Evolutionary conservation across 2,329 filamentous ascomycete species (phyloP), one percentile per base, ranked within the genome.

Genomic region (Aspergillus versicolor): DNA sequence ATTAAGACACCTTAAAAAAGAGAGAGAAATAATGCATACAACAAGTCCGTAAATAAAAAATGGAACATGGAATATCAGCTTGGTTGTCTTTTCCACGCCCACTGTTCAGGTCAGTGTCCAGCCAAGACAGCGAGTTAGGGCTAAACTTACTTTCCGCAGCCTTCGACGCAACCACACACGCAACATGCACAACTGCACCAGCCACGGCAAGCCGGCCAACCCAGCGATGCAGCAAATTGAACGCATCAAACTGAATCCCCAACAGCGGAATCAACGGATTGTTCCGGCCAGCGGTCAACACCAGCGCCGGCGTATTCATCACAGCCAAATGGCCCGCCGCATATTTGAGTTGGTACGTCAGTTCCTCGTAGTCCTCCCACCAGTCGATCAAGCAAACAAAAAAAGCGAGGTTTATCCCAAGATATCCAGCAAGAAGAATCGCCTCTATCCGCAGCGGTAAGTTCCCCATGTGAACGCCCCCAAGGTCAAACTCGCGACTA

Each of bases 191-290:
- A 45, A 91, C 65, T 6, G 83, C 77, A 70, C 92, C 88, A 8
- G 86, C 56, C 12, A 89, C 82, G 30, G 89, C 84, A 40, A 91
- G 82, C 24, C 90, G 84, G 21, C 89, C 90, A 60, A 90, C 84
- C 89, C 90, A 94, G 60, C 90, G 85, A 74, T 94, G 90, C 57
- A 92, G 79, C 11, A 93, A 85, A 72, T 97, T 97, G 81, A 95
- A 97, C 0, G 91, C 92, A 73, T 97, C 93, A 74, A 96, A 97
- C 67, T 89, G 91, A 68, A 97, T 87, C 62, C 88, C 85, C 54
- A 97, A 82, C 30, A 94, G 71, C 5, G 79, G 73, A 67, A 97
- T 95, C 52, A 96, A 80, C 3, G 91, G 91, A 75, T 97, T 97
- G 79, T 97, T 97, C 67, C 93, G 88, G 34, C 91, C 87, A 17